A percentile compares a stretch with the other conserved stretches of the same genome.
phyloP scores from a whole-genome alignment of 2,329 filamentous ascomycete genomes.

The Xylariaceae sp. region DNA sequence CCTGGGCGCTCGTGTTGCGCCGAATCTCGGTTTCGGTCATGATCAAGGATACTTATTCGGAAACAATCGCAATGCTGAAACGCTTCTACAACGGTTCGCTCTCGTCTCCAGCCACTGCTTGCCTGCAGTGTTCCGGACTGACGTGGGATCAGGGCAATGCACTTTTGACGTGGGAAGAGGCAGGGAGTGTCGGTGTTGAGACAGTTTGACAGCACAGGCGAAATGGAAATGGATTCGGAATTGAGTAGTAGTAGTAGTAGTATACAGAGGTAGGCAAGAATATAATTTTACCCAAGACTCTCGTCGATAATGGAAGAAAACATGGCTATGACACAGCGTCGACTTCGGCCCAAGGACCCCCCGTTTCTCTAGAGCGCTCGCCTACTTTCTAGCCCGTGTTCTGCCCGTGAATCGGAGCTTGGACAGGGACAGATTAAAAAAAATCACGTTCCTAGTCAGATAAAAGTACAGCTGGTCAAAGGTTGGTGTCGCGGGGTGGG shows the following conservation, averaged over 20 bases:
- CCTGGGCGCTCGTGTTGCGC: constrained; percentile 35
- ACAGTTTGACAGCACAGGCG: neutral
- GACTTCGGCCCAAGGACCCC: constrained; percentile 10
- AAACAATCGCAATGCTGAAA: neutral
- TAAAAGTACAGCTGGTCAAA: neutral
- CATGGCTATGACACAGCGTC: neutral
- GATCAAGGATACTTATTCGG: constrained; percentile 2
- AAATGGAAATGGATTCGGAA: neutral
- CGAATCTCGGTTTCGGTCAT: constrained; percentile 17
- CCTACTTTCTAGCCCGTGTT: neutral
- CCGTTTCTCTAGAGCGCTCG: constrained; percentile 10
- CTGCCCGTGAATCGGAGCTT: constrained; percentile 18
- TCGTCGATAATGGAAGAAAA: too few species aligned
- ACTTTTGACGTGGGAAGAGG: too few species aligned
- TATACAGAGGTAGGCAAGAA: too few species aligned
- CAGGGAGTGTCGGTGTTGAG: too few species aligned
- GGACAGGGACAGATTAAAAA: constrained; percentile 4
- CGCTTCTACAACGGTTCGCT: neutral
- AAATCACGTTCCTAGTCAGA: neutral
- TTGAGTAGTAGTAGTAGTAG: too few species aligned
- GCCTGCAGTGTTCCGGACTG: too few species aligned
- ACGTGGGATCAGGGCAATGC: too few species aligned
- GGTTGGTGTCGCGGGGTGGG: neutral
- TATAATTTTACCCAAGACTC: too few species aligned
- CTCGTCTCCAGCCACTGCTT: neutral